Evolutionary conservation across 129 eudicot genomes (phyloP).

Genomic region (Glebionis coronaria): DNA sequence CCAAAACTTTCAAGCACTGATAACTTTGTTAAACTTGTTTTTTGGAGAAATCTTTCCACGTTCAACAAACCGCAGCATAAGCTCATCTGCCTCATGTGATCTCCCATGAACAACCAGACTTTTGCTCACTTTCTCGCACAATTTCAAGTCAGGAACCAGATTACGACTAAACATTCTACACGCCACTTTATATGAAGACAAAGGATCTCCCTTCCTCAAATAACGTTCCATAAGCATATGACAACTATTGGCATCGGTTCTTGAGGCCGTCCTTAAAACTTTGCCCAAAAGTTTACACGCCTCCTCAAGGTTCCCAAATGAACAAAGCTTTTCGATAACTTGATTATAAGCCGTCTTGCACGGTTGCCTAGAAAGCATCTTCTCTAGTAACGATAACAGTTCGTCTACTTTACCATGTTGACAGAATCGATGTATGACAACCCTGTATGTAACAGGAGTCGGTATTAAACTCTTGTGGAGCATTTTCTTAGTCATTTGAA

Average conservation of each 20-base stretch:
- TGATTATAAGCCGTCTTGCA: constrained; percentile 61
- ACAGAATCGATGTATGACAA: constrained; percentile 66
- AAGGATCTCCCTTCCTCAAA: constrained; percentile 52
- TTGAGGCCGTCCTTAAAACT: constrained; percentile 68
- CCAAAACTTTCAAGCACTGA: neutral
- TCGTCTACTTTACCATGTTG: constrained; percentile 61
- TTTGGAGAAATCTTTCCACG: constrained; percentile 43
- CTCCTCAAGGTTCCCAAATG: constrained; percentile 57
- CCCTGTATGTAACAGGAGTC: constrained; percentile 73
- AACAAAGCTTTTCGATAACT: constrained; percentile 75
- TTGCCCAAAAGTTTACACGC: constrained; percentile 67
- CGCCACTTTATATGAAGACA: constrained; percentile 64
- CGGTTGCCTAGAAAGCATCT: constrained; percentile 48
- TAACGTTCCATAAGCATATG: constrained; percentile 61
- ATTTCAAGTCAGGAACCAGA: constrained; percentile 65
- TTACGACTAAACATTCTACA: constrained; percentile 80
- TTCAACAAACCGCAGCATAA: constrained; percentile 74
- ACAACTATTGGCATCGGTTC: constrained; percentile 61
- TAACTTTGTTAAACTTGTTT: neutral
- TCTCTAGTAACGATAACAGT: constrained; percentile 50
- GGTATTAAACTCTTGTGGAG: constrained; percentile 72
- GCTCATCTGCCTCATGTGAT: constrained; percentile 63
- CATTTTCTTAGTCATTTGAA: constrained; percentile 68
- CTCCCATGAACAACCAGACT: constrained; percentile 44
- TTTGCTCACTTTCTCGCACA: constrained; percentile 71